Percentiles rank a stretch among this genome's conserved stretches.
Conservation (phyloP, 805 yeast species). For the Saturnispora gosingensis region DNA sequence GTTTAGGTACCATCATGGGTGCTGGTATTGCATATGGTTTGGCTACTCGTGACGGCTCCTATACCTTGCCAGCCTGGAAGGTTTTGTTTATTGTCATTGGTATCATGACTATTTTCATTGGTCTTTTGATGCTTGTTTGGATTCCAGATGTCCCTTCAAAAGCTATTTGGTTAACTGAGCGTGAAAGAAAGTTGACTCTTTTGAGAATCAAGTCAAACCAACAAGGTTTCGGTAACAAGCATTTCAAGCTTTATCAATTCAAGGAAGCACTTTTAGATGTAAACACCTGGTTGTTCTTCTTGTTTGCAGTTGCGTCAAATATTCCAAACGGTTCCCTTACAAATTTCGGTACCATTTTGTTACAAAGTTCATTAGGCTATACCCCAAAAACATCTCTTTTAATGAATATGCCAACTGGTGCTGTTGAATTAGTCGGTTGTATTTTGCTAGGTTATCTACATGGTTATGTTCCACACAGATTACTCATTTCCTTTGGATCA, state of each 20-base stretch:
- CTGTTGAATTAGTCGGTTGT: conserved; percentile 12
- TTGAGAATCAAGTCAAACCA: conserved; percentile 27
- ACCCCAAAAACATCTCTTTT: conserved; percentile 12
- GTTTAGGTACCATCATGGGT: conserved; percentile 41
- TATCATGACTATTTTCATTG: conserved; percentile 42
- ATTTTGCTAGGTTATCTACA: not conserved
- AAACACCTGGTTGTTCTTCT: conserved; percentile 41
- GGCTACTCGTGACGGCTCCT: not conserved
- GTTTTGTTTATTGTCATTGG: conserved; percentile 53
- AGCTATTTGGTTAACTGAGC: conserved; percentile 29
- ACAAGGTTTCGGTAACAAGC: conserved; percentile 28
- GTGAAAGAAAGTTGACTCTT: conserved; percentile 28
- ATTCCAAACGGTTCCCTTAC: conserved; percentile 56
- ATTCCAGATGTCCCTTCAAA: conserved; percentile 27
- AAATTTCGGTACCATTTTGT: conserved; percentile 36
- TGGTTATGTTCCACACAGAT: conserved; percentile 11
- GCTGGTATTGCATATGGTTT: conserved; percentile 47
- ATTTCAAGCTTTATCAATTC: conserved; percentile 44
- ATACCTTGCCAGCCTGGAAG: conserved; percentile 46
- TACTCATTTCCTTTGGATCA: conserved; percentile 17
- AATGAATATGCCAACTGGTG: conserved; percentile 17
- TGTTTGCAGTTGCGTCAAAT: conserved; percentile 34
- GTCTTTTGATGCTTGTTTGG: conserved; percentile 36
- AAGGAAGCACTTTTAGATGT: conserved; percentile 45
- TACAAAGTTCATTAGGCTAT: conserved; percentile 11